phyloP scores from a whole-genome alignment of 306 rosid genomes.

The Begonia peltatifolia region DNA sequence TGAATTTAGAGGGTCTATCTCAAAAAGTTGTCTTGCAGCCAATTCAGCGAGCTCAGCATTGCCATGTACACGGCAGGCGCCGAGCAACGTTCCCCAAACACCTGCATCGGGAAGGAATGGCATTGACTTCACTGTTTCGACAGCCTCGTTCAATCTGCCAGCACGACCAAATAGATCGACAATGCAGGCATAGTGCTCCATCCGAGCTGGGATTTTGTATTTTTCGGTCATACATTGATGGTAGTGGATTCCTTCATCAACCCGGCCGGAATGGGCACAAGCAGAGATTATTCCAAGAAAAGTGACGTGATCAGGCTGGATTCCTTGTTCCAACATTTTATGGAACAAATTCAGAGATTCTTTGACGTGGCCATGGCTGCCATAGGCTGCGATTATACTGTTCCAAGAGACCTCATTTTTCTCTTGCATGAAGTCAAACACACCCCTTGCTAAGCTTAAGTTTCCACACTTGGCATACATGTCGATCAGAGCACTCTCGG shows the following conservation, averaged over 20 bases:
- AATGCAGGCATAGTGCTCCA: conserved; percentile 74
- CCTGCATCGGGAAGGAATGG: conserved; percentile 75
- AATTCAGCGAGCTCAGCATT: conserved; percentile 56
- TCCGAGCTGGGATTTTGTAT: conserved; percentile 41
- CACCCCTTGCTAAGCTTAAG: conserved; percentile 30
- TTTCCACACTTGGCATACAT: conserved; percentile 84
- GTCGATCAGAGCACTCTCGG: conserved; percentile 59
- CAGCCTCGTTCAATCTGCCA: conserved; percentile 52
- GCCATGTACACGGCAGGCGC: conserved; percentile 75
- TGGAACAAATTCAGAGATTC: conserved; percentile 42
- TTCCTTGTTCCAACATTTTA: conserved; percentile 41
- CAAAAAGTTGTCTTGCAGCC: conserved; percentile 48
- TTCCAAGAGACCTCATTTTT: conserved; percentile 86
- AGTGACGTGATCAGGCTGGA: conserved; percentile 69
- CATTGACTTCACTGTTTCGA: conserved; percentile 49
- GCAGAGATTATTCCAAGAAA: conserved; percentile 71
- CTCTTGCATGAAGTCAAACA: conserved; percentile 44
- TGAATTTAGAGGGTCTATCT: conserved; percentile 53
- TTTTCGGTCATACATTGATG: conserved; percentile 48
- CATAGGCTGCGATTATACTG: conserved; percentile 65
- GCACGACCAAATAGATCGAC: conserved; percentile 73
- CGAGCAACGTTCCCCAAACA: conserved; percentile 79
- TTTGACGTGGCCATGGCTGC: conserved; percentile 44
- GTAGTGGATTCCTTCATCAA: conserved; percentile 43
- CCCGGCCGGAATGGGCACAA: conserved; percentile 66